These are phyloP conservation scores for Mitragyna speciosa DNA, from an alignment of 257 asterid genomes.

Conservation along the genomic window DNA sequence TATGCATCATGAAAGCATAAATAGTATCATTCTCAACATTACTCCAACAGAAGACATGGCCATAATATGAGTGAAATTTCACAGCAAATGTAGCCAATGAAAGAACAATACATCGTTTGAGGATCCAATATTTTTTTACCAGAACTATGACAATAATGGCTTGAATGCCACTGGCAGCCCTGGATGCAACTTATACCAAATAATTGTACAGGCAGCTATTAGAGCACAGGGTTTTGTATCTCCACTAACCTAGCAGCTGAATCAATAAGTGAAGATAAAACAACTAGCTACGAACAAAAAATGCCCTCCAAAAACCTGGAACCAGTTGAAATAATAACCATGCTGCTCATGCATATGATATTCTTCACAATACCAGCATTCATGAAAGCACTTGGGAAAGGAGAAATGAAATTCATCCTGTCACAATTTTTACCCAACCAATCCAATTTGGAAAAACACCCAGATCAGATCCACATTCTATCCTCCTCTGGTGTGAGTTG, in stretches of 20 bases:
- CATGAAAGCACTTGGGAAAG: background rate
- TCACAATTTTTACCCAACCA: conserved; percentile 6
- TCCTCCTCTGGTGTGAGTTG: background rate
- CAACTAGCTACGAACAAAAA: background rate
- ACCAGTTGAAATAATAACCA: background rate
- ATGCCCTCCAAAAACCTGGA: conserved; percentile 9
- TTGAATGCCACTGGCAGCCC: conserved; percentile 6
- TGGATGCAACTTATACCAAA: conserved; percentile 7
- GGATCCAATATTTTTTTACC: background rate
- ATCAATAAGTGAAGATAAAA: conserved; percentile 11
- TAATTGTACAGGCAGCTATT: conserved; percentile 16
- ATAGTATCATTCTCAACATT: conserved; percentile 8
- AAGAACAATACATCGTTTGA: background rate
- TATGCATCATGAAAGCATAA: background rate
- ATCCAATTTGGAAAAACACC: background rate
- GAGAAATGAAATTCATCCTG: background rate
- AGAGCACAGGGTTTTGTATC: conserved; percentile 12
- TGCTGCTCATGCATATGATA: background rate
- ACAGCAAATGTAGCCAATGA: background rate
- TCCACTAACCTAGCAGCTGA: conserved; percentile 14
- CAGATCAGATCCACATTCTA: background rate
- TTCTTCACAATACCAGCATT: background rate
- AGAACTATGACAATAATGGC: background rate
- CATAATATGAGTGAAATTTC: background rate
- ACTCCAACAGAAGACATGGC: background rate